Evolutionary conservation across 306 rosid genomes (phyloP).

Genomic region (Boehmeria nivea): DNA sequence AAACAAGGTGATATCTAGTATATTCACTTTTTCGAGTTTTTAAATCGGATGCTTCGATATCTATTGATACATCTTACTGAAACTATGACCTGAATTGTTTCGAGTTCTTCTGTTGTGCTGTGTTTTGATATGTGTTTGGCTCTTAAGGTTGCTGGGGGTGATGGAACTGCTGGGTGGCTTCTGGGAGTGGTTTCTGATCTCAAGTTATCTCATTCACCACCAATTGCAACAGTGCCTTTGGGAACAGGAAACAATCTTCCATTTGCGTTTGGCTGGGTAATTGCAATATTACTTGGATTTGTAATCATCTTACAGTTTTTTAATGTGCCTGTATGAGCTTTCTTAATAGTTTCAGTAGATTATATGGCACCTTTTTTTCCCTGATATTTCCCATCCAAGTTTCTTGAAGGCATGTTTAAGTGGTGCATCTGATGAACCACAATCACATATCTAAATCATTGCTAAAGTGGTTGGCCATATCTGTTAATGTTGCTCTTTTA

Average conservation of each 20-base stretch:
- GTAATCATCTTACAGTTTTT: background rate
- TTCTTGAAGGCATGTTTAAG: no score
- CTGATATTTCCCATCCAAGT: background rate
- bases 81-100: background rate
- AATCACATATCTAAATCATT: background rate
- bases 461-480: background rate
- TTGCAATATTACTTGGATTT: conserved; percentile 11
- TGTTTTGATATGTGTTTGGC: background rate
- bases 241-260: conserved; percentile 99
- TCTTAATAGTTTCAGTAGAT: background rate
- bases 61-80: no score
- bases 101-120: background rate
- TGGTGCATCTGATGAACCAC: background rate
- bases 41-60: background rate
- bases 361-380: background rate
- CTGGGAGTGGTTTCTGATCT: conserved; percentile 98
- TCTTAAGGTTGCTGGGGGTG: conserved; percentile 95
- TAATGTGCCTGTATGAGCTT: background rate
- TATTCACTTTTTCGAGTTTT: background rate
- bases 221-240: conserved; percentile 87
- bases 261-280: conserved; percentile 98
- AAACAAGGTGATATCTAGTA: no score
- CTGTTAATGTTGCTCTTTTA: background rate
- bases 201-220: conserved; percentile 69
- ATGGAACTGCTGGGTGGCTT: conserved; percentile 99